phyloP scores from a whole-genome alignment of 139 green algal species.

The Chlorella vulgaris region DNA sequence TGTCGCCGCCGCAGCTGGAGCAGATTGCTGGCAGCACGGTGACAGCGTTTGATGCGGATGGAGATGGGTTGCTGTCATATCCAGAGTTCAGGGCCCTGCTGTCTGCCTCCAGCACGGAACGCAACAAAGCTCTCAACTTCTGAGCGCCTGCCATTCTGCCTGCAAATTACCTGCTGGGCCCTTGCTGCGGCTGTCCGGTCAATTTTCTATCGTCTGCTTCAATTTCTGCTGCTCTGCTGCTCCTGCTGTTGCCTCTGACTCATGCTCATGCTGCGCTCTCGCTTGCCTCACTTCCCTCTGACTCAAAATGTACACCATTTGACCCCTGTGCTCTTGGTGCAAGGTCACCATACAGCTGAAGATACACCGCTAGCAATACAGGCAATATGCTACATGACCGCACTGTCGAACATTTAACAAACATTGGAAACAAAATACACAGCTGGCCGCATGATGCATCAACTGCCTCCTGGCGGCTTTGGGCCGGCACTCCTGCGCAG shows the following conservation, averaged over 20 bases:
- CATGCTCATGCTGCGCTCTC: background rate
- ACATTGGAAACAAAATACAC: too few relatives aligned
- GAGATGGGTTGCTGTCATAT: slow-evolving; percentile 40
- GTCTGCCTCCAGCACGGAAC: background rate
- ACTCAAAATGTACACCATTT: too few relatives aligned
- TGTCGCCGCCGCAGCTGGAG: slow-evolving; percentile 45
- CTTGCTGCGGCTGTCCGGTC: too few relatives aligned
- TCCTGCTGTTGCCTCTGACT: background rate
- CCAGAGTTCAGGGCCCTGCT: slow-evolving; percentile 42
- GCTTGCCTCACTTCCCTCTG: too few relatives aligned
- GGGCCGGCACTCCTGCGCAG: background rate
- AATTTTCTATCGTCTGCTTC: too few relatives aligned
- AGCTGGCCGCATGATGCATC: too few relatives aligned
- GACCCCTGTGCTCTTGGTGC: background rate
- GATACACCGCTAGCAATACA: background rate
- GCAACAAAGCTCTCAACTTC: slow-evolving; percentile 20
- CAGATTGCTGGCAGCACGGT: slow-evolving; percentile 37
- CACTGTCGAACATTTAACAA: too few relatives aligned
- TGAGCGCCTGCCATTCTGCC: background rate
- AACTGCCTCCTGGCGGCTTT: background rate
- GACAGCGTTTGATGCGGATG: slow-evolving; percentile 36
- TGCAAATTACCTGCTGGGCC: too few relatives aligned
- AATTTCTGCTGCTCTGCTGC: too few relatives aligned
- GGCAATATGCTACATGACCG: too few relatives aligned
- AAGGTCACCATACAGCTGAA: too few relatives aligned